These are phyloP conservation scores for Gymnopilus dilepis DNA, from an alignment of 768 basidiomycete species.

Conservation along the genomic window DNA sequence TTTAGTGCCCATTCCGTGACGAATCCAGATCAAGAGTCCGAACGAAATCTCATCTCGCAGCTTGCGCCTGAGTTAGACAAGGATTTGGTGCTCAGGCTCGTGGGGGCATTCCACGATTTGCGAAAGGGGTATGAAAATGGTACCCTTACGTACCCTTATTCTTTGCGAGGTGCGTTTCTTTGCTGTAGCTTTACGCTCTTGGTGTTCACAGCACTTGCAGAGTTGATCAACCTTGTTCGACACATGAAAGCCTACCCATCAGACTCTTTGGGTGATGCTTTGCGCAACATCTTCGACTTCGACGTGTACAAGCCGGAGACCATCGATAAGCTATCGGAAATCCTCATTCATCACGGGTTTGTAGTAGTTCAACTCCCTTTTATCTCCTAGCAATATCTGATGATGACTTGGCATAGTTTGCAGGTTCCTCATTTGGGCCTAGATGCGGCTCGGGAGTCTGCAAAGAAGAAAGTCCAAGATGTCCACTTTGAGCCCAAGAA, in stretches of 20 bases:
- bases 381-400: neutral
- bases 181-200: neutral
- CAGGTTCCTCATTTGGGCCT: conserved; percentile 59
- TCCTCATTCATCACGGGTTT: conserved; percentile 66
- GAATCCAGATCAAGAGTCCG: conserved; percentile 72
- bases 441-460: conserved; percentile 59
- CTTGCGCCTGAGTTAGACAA: conserved; percentile 64
- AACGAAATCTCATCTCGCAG: conserved; percentile 60
- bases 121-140: conserved; percentile 62
- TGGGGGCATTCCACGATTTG: conserved; percentile 69
- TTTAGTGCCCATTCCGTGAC: conserved; percentile 70
- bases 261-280: conserved; percentile 60
- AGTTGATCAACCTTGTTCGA: conserved; percentile 67
- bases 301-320: conserved; percentile 71
- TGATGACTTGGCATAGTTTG: conserved; percentile 39
- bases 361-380: conserved; percentile 13
- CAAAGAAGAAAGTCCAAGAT: conserved; percentile 58
- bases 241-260: conserved; percentile 66
- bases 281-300: conserved; percentile 74
- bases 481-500: conserved; percentile 61
- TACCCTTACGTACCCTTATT: conserved; percentile 68
- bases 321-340: conserved; percentile 62
- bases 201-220: conserved; percentile 33
- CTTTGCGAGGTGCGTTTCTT: conserved; percentile 55
- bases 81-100: conserved; percentile 59